Evolutionary conservation across 2,329 filamentous ascomycete species (phyloP), one percentile per base, ranked within the genome.

Genomic region (Ophiostoma angusticollis): DNA sequence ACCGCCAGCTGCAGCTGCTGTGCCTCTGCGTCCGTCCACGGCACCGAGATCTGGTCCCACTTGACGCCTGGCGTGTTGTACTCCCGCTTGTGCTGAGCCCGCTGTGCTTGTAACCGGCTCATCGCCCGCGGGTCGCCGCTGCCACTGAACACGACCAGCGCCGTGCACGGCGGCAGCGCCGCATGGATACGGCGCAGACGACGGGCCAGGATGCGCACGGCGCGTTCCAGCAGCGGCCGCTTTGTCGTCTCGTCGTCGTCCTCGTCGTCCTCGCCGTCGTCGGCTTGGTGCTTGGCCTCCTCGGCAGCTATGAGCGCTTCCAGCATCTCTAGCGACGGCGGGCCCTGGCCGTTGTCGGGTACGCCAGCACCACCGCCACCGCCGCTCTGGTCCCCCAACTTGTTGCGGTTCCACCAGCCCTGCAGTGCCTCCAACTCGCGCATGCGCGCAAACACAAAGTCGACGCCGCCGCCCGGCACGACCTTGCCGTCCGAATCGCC

Each of bases 81-180:
- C 56, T 82, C 77, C 48, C 65, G 67, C 53, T 69, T 72, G 62
- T 71, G 78, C 54, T 71, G 67, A 6, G 64, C 54, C 36, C 80
- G 71, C 63, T 77, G 61, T 17, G 65, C 65, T 59, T 78, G 72
- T 47, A 80, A 59, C 29, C 65, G 62, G 43, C 67, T 68, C 74
- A 80, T 78, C 50, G 74, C 69, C 24, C 75, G 68, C n/a, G 77
- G 76, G 49, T 81, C 74, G 28, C 78, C 78, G 6, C 72, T 78
- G 45, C 78, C 78, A 48, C 71, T 76, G 56, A 76, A 75, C 24
- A 81, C 59, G 32, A 82, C 65, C 40, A 82, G 64, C 3, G 67
- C 76, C 1, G 78, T 80, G 54, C 77, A 80, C 7, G 72, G 72
- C 14, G 77, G 76, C 16, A 81, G 63, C 4, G 63, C 59, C 12